Percentiles rank a stretch among this genome's conserved stretches.
Conservation (phyloP, 1,284 basidiomycete genomes). For the Leccinum huronense region DNA sequence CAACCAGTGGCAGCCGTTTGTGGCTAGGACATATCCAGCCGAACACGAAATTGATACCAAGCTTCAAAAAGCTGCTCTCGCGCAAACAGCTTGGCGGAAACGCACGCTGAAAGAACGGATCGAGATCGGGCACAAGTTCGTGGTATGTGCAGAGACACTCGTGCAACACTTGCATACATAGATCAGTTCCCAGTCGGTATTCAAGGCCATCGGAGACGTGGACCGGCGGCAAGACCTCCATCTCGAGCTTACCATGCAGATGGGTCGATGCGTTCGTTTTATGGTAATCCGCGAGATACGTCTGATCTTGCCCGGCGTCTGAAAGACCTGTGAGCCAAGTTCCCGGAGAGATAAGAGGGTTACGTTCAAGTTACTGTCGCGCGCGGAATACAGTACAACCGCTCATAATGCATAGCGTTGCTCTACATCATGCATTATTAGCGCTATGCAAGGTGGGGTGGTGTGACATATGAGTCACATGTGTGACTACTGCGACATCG, state of each 20-base stretch:
- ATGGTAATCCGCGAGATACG: background rate
- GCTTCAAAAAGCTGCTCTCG: conserved; percentile 58
- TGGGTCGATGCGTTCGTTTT: conserved; percentile 61
- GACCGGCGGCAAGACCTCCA: conserved; percentile 23
- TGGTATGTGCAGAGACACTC: conserved; percentile 45
- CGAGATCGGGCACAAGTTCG: conserved; percentile 71
- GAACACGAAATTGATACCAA: conserved; percentile 56
- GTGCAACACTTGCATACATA: background rate
- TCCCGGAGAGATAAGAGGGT: conserved; percentile 80
- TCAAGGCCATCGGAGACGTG: conserved; percentile 54
- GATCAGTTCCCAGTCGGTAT: conserved; percentile 56
- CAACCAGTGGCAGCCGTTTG: conserved; percentile 41
- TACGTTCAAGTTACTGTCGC: too few species aligned
- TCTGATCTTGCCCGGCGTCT: background rate
- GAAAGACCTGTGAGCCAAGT: conserved; percentile 74
- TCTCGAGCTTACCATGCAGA: conserved; percentile 71
- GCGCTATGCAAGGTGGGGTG: background rate
- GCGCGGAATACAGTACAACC: conserved; percentile 61
- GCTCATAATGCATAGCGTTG: background rate
- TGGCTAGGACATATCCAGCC: conserved; percentile 59
- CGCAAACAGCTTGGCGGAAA: conserved; percentile 74
- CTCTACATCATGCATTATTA: background rate
- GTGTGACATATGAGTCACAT: background rate
- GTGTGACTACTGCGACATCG: background rate
- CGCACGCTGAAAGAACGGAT: conserved; percentile 71